Conservation (phyloP, 2,329 filamentous ascomycete genomes). For the Ophiostoma ulmi region DNA sequence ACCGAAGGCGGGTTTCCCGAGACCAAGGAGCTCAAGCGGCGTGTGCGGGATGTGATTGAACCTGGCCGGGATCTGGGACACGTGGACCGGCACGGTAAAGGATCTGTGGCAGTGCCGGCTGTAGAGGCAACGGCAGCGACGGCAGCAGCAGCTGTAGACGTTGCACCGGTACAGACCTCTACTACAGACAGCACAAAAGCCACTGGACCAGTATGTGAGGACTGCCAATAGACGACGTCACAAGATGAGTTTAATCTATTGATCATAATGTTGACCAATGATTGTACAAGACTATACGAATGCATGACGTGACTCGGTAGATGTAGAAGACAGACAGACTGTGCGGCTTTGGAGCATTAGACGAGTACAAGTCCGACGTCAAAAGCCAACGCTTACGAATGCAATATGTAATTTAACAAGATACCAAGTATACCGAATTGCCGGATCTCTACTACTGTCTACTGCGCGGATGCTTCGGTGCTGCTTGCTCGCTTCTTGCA, state of each 20-base stretch:
- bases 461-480: too few species aligned
- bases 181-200: neutral
- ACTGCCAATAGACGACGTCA: conserved; percentile 33
- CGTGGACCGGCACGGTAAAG: conserved; percentile 54
- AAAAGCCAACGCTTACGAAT: too few species aligned
- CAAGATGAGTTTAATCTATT: too few species aligned
- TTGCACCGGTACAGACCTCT: neutral
- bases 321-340: neutral
- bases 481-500: neutral
- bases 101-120: neutral
- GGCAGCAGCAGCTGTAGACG: neutral
- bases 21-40: conserved; percentile 83
- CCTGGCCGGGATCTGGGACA: conserved; percentile 76
- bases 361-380: too few species aligned
- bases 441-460: too few species aligned
- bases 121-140: neutral
- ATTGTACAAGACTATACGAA: neutral
- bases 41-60: conserved; percentile 75
- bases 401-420: too few species aligned
- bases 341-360: neutral
- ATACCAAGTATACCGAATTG: too few species aligned
- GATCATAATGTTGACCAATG: too few species aligned
- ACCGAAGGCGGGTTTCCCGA: conserved; percentile 85
- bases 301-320: neutral
- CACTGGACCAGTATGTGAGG: conserved; percentile 34